A percentile compares a stretch with the other conserved stretches of the same genome.
phyloP scores from a whole-genome alignment of 23 red algal species.

The Gracilaria caudata region DNA sequence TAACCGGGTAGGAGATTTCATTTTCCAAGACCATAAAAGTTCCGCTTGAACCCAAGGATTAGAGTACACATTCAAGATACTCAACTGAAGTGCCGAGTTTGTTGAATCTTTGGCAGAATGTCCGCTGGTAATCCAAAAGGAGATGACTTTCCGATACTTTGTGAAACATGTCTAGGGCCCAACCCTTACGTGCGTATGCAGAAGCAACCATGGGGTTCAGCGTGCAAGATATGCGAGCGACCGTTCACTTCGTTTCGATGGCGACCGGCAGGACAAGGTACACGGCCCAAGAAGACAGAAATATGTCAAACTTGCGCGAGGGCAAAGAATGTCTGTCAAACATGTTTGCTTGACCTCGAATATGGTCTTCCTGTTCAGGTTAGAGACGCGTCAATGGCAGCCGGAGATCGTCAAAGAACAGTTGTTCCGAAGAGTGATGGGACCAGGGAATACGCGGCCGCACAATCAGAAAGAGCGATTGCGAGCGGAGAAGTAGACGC shows the following conservation, averaged over 20 bases:
- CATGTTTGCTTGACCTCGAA: conserved; percentile 85
- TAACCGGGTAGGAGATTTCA: too few species aligned
- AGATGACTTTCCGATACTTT: conserved; percentile 83
- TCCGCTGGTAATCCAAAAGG: conserved; percentile 16
- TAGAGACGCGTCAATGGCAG: conserved; percentile 73
- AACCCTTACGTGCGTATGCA: conserved; percentile 84
- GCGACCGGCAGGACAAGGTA: conserved; percentile 71
- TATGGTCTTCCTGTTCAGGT: conserved; percentile 84
- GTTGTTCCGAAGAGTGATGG: conserved; percentile 73
- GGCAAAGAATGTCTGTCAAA: conserved; percentile 91
- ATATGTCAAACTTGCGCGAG: conserved; percentile 83
- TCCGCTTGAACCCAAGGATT: too few species aligned
- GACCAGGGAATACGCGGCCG: conserved; percentile 73
- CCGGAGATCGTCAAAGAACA: conserved; percentile 59
- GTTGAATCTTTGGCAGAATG: neutral
- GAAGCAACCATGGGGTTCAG: conserved; percentile 65
- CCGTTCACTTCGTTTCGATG: conserved; percentile 86
- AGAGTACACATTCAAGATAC: too few species aligned
- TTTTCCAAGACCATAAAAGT: too few species aligned
- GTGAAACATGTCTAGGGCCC: conserved; percentile 88
- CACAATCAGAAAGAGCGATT: conserved; percentile 73
- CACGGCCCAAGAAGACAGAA: conserved; percentile 92
- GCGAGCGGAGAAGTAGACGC: conserved; percentile 61
- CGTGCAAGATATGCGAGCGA: conserved; percentile 86
- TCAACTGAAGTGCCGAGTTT: too few species aligned